Conservation (phyloP, 2,329 filamentous ascomycete species). For the Penicillium palitans region DNA sequence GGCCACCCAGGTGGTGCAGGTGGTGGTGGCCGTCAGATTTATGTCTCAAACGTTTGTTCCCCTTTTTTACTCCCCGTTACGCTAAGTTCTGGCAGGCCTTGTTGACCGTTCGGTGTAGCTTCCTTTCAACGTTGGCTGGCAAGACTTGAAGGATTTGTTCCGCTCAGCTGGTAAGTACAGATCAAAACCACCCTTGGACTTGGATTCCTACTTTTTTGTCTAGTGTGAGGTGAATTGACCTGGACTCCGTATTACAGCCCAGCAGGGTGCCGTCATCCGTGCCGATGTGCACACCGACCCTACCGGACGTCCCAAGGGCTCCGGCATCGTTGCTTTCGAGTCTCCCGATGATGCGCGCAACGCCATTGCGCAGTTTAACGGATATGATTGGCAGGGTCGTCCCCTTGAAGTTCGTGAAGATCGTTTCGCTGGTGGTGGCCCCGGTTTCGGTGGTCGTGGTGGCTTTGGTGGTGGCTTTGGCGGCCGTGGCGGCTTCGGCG, state of each 20-base stretch:
- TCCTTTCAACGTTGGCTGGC: slow-evolving; percentile 96
- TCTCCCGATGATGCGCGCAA: slow-evolving; percentile 91
- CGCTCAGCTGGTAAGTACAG: slow-evolving; percentile 83
- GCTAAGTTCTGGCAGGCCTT: slow-evolving; percentile 19
- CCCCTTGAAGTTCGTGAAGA: slow-evolving; percentile 93
- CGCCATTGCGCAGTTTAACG: slow-evolving; percentile 96
- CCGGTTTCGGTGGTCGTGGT: slow-evolving; percentile 52
- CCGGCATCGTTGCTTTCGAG: slow-evolving; percentile 95
- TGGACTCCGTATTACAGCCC: slow-evolving; percentile 36
- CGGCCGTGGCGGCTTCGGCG: slow-evolving; percentile 58
- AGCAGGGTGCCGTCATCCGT: slow-evolving; percentile 77
- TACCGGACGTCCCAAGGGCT: slow-evolving; percentile 92
- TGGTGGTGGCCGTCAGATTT: slow-evolving; percentile 82
- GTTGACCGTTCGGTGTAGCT: slow-evolving; percentile 60
- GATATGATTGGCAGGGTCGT: slow-evolving; percentile 97
- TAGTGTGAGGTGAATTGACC: slow-evolving; percentile 34
- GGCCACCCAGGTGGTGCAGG: slow-evolving; percentile 45
- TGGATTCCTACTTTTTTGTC: slow-evolving; percentile 15
- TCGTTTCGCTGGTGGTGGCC: slow-evolving; percentile 71
- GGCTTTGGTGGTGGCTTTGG: slow-evolving; percentile 57
- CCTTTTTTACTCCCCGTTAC: slow-evolving; percentile 26
- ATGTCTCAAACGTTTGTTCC: slow-evolving; percentile 92
- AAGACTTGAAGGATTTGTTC: slow-evolving; percentile 98
- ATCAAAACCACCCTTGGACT: slow-evolving; percentile 11
- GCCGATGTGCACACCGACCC: slow-evolving; percentile 92